Evolutionary conservation across 2,329 filamentous ascomycete genomes (phyloP).

Genomic region (Neofusicoccum umdonicola): DNA sequence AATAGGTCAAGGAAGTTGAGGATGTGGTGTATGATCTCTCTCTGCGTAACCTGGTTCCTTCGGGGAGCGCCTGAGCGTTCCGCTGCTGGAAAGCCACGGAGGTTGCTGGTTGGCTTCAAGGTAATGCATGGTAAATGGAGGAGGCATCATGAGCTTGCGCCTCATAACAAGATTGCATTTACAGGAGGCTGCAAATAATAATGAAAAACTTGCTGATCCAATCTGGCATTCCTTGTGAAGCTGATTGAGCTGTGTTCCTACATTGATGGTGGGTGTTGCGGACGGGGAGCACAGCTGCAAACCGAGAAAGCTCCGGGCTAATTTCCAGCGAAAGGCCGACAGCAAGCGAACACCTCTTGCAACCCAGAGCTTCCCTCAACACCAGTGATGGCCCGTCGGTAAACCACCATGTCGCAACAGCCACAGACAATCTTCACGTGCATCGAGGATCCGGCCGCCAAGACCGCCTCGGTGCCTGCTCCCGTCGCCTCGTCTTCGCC

Average conservation of each 20-base stretch:
- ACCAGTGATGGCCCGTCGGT: conserved; percentile 6
- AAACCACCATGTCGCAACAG: conserved; percentile 15
- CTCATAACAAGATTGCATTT: neutral
- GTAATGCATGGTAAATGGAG: no score
- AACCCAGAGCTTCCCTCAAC: conserved; percentile 2
- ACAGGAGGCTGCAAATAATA: neutral
- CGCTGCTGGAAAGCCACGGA: conserved; percentile 22
- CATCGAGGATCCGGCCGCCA: conserved; percentile 10
- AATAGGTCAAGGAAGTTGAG: conserved; percentile 87
- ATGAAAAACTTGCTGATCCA: neutral
- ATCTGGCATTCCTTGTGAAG: no score
- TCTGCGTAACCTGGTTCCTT: conserved; percentile 74
- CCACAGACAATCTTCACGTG: conserved; percentile 17
- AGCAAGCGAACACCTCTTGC: neutral
- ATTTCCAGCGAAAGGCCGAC: neutral
- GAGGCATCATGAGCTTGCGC: no score
- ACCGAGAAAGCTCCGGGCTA: conserved; percentile 9
- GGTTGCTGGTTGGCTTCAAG: neutral
- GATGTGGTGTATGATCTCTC: conserved; percentile 96
- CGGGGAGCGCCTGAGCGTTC: conserved; percentile 23
- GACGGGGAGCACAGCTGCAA: neutral
- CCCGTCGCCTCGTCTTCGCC: neutral
- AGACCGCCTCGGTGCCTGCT: neutral
- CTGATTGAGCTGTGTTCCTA: neutral
- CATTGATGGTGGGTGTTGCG: neutral